Evolutionary conservation across 345 rosid species (phyloP).

Genomic region (Geranium rotundifolium): DNA sequence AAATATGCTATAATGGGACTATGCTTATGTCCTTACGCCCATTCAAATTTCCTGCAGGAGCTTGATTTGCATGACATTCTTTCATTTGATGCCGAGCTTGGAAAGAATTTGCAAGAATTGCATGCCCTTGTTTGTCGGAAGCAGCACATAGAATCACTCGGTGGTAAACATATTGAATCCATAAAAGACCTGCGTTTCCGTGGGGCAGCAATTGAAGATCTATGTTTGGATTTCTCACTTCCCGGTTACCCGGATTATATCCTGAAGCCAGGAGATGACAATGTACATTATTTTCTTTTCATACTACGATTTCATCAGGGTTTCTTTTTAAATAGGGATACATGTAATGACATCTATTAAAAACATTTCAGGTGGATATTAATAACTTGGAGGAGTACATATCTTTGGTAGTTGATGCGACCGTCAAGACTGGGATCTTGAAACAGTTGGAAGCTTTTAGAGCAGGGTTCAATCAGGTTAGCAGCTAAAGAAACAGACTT

Average conservation of each 20-base stretch:
- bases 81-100: constrained; percentile 72
- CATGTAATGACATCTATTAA: not conserved
- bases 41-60: constrained; percentile 46
- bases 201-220: constrained; percentile 65
- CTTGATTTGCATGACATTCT: constrained; percentile 87
- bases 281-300: constrained; percentile 26
- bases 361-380: constrained; percentile 51
- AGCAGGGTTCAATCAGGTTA: constrained; percentile 94
- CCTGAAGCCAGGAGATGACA: constrained; percentile 73
- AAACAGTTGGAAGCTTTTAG: constrained; percentile 88
- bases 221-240: constrained; percentile 81
- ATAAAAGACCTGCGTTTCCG: constrained; percentile 41
- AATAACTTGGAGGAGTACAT: constrained; percentile 81
- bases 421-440: constrained; percentile 67
- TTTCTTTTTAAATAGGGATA: not conserved
- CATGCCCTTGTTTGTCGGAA: constrained; percentile 67
- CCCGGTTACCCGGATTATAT: constrained; percentile 91
- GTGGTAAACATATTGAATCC: constrained; percentile 23
- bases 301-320: not conserved
- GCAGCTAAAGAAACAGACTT: not conserved
- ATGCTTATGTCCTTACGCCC: not conserved
- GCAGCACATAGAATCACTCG: constrained; percentile 45
- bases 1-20: not conserved
- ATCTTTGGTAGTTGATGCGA: constrained; percentile 78
- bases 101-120: constrained; percentile 81